Evolutionary conservation across 169 alveolate species (phyloP).

Genomic region (Plasmodium reichenowi): DNA sequence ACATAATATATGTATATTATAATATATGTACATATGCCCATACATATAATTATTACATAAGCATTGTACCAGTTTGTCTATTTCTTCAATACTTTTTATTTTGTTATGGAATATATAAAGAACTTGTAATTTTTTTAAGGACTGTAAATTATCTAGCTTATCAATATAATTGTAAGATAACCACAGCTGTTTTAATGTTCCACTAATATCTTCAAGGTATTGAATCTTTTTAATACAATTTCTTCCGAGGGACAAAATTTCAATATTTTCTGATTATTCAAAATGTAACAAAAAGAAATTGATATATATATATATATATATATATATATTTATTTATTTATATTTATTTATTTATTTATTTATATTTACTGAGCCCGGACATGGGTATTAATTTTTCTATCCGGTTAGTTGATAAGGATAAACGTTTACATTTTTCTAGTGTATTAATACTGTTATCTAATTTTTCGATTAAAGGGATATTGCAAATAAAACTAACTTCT

Average conservation of each 20-base stretch:
- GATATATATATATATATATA: background rate
- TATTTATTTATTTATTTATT: background rate
- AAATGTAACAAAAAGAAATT: background rate
- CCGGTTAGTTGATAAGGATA: constrained; percentile 55
- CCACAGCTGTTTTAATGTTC: constrained; percentile 55
- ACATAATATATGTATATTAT: background rate
- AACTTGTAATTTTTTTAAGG: constrained; percentile 58
- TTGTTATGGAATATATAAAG: constrained; percentile 58
- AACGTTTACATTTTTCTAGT: constrained; percentile 49
- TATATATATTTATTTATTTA: background rate
- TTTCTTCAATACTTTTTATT: constrained; percentile 47
- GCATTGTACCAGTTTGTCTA: constrained; percentile 33
- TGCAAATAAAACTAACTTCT: constrained; percentile 59
- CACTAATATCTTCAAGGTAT: constrained; percentile 55
- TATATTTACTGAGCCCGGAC: constrained; percentile 49
- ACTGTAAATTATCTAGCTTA: constrained; percentile 48
- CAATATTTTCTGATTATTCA: constrained; percentile 36
- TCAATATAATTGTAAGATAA: constrained; percentile 54
- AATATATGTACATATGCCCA: no score
- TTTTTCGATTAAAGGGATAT: constrained; percentile 45
- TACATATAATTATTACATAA: no score
- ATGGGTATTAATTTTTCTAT: constrained; percentile 49
- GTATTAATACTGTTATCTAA: constrained; percentile 48
- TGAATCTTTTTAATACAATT: constrained; percentile 60
- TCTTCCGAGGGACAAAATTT: constrained; percentile 52